Conservation (phyloP, 2,329 filamentous ascomycete species). For the Neonectria magnoliae region DNA sequence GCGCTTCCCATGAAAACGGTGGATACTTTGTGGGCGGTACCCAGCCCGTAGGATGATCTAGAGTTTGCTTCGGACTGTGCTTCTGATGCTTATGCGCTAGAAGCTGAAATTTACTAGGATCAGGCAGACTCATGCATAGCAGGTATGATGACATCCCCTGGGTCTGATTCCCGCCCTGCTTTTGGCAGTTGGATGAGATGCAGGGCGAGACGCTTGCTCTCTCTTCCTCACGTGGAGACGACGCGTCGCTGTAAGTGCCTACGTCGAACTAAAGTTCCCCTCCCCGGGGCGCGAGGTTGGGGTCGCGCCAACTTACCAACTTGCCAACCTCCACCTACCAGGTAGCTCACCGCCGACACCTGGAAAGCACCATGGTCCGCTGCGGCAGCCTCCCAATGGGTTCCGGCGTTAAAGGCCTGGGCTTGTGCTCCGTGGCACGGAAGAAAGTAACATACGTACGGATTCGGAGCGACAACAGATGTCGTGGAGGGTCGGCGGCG, state of each 20-base stretch:
- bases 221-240: conserved; percentile 10
- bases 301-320: not conserved
- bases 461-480: not conserved
- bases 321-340: conserved; percentile 1
- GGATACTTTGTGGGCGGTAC: not conserved
- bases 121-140: not conserved
- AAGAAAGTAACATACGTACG: not conserved
- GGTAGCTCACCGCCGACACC: conserved; percentile 23
- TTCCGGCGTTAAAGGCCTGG: not conserved
- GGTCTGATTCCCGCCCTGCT: not conserved
- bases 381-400: not conserved
- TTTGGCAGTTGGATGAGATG: not conserved
- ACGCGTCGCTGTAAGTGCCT: conserved; percentile 6
- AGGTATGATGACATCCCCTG: not conserved
- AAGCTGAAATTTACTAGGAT: conserved; percentile 2
- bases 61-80: conserved; percentile 1
- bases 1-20: not conserved
- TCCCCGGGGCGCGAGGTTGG: not conserved
- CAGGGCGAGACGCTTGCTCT: not conserved
- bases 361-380: not conserved
- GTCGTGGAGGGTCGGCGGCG: not conserved
- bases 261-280: not conserved
- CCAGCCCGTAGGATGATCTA: not conserved
- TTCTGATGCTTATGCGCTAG: conserved; percentile 14
- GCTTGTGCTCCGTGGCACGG: not conserved